phyloP scores from a whole-genome alignment of 768 basidiomycete genomes.

The Phlebiopsis gigantea region DNA sequence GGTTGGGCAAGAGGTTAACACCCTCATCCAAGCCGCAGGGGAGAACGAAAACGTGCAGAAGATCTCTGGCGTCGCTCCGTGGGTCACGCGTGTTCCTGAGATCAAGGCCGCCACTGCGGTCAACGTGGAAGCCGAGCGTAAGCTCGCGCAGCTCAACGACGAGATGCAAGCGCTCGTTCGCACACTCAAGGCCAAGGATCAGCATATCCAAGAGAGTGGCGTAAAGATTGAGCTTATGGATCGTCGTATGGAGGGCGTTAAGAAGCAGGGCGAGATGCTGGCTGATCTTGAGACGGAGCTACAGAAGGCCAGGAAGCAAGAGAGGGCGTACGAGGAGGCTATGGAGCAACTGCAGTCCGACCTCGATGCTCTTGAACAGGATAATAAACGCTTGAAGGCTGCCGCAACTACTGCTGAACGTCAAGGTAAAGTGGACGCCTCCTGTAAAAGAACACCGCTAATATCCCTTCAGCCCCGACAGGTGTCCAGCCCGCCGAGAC shows the following conservation, averaged over 20 bases:
- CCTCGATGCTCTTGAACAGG: constrained; percentile 80
- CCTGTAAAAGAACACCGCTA: constrained; percentile 1
- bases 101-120: constrained; percentile 79
- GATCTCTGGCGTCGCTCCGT: constrained; percentile 73
- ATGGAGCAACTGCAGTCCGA: constrained; percentile 92
- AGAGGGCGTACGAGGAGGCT: constrained; percentile 86
- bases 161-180: constrained; percentile 86
- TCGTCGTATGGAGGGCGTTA: constrained; percentile 83
- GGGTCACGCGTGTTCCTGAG: constrained; percentile 76
- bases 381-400: constrained; percentile 78
- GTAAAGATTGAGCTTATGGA: constrained; percentile 97
- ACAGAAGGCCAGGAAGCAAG: constrained; percentile 78
- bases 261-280: constrained; percentile 85
- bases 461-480: constrained; percentile 29
- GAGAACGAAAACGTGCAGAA: constrained; percentile 77
- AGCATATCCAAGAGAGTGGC: constrained; percentile 77
- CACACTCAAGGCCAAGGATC: constrained; percentile 83
- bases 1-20: constrained; percentile 65
- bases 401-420: constrained; percentile 61
- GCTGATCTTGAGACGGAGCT: constrained; percentile 77
- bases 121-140: constrained; percentile 90
- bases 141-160: constrained; percentile 79
- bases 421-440: constrained; percentile 47
- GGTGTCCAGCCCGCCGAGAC: constrained; percentile 48
- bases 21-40: constrained; percentile 62